Evolutionary conservation across 2,329 filamentous ascomycete species (phyloP).

Genomic region (Penicillium sclerotiorum): DNA sequence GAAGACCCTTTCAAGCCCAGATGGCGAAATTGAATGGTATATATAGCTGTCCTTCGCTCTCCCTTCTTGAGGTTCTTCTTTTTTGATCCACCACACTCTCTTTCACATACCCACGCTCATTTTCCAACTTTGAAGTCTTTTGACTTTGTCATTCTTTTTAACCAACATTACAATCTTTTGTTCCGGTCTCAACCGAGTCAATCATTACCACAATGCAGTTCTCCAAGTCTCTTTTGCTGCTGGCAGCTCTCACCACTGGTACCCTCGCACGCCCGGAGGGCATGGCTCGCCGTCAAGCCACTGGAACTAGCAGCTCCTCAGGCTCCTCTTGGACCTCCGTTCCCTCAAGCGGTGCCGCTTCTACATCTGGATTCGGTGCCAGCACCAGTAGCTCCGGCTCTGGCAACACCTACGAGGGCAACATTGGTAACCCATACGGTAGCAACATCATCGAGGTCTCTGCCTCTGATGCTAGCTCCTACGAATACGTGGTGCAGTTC

Average conservation of each 20-base stretch:
- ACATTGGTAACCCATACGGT: constrained; percentile 40
- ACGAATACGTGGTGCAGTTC: constrained; percentile 40
- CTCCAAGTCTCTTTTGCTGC: constrained; percentile 34
- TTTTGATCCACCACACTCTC: no score
- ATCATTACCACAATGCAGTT: constrained; percentile 30
- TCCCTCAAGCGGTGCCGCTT: constrained; percentile 22
- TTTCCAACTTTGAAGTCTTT: not conserved
- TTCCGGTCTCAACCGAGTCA: constrained; percentile 9
- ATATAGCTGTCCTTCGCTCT: not conserved
- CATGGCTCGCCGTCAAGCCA: constrained; percentile 25
- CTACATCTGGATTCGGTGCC: constrained; percentile 36
- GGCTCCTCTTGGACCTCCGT: constrained; percentile 18
- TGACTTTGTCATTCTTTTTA: not conserved
- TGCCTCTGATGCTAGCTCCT: constrained; percentile 28
- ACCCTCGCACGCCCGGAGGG: constrained; percentile 23
- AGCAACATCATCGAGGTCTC: constrained; percentile 44
- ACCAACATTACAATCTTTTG: not conserved
- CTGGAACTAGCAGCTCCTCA: constrained; percentile 5
- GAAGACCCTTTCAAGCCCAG: not conserved
- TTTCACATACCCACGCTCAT: not conserved
- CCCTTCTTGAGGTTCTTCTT: not conserved
- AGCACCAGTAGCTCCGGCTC: constrained; percentile 23
- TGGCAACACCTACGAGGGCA: constrained; percentile 36
- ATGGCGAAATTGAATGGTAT: no score
- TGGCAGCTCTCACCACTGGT: constrained; percentile 31